These are phyloP conservation scores for Verbena officinalis DNA, from an alignment of 257 asterid genomes.

Conservation along the genomic window DNA sequence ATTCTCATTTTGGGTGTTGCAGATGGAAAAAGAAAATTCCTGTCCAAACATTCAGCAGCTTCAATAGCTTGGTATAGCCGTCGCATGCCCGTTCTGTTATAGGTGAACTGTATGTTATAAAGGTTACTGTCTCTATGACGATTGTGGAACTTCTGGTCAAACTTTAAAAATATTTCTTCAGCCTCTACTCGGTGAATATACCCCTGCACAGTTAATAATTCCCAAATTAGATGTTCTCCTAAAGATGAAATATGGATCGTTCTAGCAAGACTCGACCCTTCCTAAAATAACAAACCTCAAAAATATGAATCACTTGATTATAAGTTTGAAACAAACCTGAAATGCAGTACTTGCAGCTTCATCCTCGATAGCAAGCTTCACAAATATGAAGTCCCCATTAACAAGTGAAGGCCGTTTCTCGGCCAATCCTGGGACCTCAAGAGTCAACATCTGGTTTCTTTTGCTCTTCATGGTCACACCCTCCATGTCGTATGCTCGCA, in stretches of 20 bases:
- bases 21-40: constrained; percentile 71
- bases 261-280: background rate
- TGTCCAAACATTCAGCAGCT: constrained; percentile 58
- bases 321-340: constrained; percentile 53
- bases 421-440: constrained; percentile 96
- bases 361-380: constrained; percentile 48
- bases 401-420: constrained; percentile 98
- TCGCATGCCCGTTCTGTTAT: constrained; percentile 54
- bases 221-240: background rate
- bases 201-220: constrained; percentile 54
- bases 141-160: constrained; percentile 58
- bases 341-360: constrained; percentile 36
- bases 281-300: background rate
- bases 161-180: constrained; percentile 69
- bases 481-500: constrained; percentile 85
- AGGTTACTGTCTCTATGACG: constrained; percentile 48
- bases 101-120: constrained; percentile 77
- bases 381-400: constrained; percentile 67
- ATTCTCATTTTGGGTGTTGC: constrained; percentile 27
- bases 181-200: constrained; percentile 83
- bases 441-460: constrained; percentile 53
- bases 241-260: background rate
- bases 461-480: constrained; percentile 53
- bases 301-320: background rate
- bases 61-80: constrained; percentile 85